These are phyloP conservation scores for Papiliotrema laurentii DNA, from an alignment of 1,284 basidiomycete genomes.

Conservation along the genomic window DNA sequence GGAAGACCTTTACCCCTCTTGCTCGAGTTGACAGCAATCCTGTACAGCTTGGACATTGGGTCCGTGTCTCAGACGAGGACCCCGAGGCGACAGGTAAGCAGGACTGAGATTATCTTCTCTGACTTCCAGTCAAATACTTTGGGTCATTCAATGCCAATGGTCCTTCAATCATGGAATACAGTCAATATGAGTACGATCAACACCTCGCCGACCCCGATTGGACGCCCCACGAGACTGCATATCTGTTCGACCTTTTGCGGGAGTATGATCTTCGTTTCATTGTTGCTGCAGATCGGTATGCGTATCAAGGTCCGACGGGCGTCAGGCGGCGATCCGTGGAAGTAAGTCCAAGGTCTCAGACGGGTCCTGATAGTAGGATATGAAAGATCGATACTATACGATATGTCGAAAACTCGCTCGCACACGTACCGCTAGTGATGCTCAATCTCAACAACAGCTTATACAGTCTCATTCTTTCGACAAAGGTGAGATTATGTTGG, in stretches of 20 bases:
- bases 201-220: constrained; percentile 76
- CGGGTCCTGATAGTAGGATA: constrained; percentile 69
- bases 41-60: constrained; percentile 37
- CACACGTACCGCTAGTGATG: constrained; percentile 72
- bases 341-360: constrained; percentile 48
- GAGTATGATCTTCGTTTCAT: constrained; percentile 89
- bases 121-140: constrained; percentile 46
- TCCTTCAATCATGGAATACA: constrained; percentile 70
- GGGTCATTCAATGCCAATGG: constrained; percentile 36
- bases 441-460: constrained; percentile 62
- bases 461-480: constrained; percentile 75
- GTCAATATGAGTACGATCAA: constrained; percentile 83
- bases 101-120: neutral
- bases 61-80: constrained; percentile 31
- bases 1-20: constrained; percentile 58
- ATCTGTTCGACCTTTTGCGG: constrained; percentile 75
- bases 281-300: constrained; percentile 85
- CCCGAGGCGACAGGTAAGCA: constrained; percentile 22
- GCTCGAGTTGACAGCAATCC: constrained; percentile 17
- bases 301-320: constrained; percentile 49
- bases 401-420: constrained; percentile 85
- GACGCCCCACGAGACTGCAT: constrained; percentile 92
- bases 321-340: constrained; percentile 59
- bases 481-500: constrained; percentile 57
- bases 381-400: constrained; percentile 92